phyloP scores from a whole-genome alignment of 179 eudicot genomes.

The Carnegiea gigantea region DNA sequence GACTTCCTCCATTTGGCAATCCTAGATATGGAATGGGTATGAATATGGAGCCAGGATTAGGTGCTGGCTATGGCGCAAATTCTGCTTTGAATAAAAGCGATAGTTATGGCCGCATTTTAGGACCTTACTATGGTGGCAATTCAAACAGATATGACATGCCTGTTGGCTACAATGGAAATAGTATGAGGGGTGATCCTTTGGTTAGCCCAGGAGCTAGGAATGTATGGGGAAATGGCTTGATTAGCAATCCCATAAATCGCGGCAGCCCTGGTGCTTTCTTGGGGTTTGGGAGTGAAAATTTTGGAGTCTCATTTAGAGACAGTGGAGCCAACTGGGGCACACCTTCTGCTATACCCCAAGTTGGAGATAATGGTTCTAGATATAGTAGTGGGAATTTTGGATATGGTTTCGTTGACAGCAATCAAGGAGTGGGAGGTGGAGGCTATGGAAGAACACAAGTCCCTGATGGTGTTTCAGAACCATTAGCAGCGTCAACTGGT shows the following conservation, averaged over 20 bases:
- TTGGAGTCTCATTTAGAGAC: conserved; percentile 55
- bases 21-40: conserved; percentile 61
- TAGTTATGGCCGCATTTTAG: conserved; percentile 68
- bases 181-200: conserved; percentile 45
- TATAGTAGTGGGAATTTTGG: conserved; percentile 49
- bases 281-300: conserved; percentile 57
- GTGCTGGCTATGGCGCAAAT: conserved; percentile 46
- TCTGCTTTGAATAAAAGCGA: conserved; percentile 46
- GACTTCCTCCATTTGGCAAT: conserved; percentile 56
- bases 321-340: conserved; percentile 61
- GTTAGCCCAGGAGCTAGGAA: conserved; percentile 48
- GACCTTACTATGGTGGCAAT: conserved; percentile 56
- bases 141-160: conserved; percentile 59
- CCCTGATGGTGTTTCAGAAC: conserved; percentile 26
- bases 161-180: conserved; percentile 37
- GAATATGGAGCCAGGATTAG: conserved; percentile 58
- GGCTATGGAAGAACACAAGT: conserved; percentile 51
- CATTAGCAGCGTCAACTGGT: conserved; percentile 45
- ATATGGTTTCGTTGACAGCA: conserved; percentile 52
- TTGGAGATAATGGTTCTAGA: conserved; percentile 48
- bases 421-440: conserved; percentile 48
- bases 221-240: conserved; percentile 67
- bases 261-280: conserved; percentile 38
- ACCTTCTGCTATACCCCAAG: conserved; percentile 42
- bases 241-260: conserved; percentile 35